Evolutionary conservation across 2,329 filamentous ascomycete species (phyloP).

Genomic region (Aspergillus sp.): DNA sequence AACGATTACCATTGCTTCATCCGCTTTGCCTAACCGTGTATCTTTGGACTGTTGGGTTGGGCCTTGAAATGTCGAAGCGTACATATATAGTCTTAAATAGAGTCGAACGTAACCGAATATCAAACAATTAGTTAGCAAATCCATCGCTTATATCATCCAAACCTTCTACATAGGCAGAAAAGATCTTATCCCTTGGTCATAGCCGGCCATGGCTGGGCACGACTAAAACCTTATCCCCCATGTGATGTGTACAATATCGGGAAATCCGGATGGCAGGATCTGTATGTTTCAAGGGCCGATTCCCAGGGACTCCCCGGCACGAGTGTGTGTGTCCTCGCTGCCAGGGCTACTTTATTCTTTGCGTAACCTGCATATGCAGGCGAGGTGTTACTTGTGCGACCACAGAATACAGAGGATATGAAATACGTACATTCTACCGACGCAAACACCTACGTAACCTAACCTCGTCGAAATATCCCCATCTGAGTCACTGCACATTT

Average conservation of each 20-base stretch:
- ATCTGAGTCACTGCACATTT: not conserved
- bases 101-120: not conserved
- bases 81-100: conserved; percentile 10
- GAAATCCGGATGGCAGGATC: not conserved
- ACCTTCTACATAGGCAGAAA: too few species aligned
- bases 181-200: not conserved
- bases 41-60: conserved; percentile 13
- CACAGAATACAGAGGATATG: not conserved
- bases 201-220: not conserved
- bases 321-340: not conserved
- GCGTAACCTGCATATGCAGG: conserved; percentile 8
- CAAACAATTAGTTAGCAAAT: not conserved
- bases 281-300: not conserved
- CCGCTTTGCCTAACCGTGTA: conserved; percentile 21
- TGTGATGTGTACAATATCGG: not conserved
- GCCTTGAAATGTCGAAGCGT: conserved; percentile 22
- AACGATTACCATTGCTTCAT: conserved; percentile 17
- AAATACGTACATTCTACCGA: not conserved
- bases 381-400: not conserved
- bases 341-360: not conserved
- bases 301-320: not conserved
- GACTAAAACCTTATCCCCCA: not conserved
- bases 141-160: too few species aligned
- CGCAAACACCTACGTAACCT: not conserved
- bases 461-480: not conserved